Evolutionary conservation across 495 filamentous ascomycete species (phyloP).

Genomic region (Penicillium chermesinum): DNA sequence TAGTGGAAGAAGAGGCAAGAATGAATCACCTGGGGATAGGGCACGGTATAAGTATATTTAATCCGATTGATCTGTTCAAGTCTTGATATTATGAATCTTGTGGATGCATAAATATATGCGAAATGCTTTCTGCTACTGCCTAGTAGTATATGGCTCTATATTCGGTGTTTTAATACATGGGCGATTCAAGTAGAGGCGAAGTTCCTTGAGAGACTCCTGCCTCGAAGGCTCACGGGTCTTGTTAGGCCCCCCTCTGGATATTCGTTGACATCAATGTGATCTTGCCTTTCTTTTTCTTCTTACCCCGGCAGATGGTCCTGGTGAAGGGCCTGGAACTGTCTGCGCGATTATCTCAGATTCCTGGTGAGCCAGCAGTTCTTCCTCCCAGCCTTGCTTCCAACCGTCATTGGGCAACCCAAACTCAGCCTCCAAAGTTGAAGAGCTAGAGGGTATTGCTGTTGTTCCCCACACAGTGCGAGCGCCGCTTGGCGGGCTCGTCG

Average conservation of each 20-base stretch:
- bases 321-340: conserved; percentile 18
- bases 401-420: conserved; percentile 56
- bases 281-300: conserved; percentile 86
- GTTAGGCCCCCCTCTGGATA: conserved; percentile 60
- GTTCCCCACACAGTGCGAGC: conserved; percentile 87
- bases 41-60: too few species aligned
- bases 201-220: background rate
- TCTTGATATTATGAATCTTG: too few species aligned
- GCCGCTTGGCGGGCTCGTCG: conserved; percentile 64
- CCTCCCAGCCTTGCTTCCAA: conserved; percentile 76
- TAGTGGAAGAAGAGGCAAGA: too few species aligned
- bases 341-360: conserved; percentile 38
- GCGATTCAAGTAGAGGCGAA: background rate
- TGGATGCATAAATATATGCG: too few species aligned
- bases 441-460: conserved; percentile 50
- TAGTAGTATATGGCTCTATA: background rate
- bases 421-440: conserved; percentile 38
- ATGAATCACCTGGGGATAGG: too few species aligned
- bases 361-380: conserved; percentile 53
- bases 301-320: conserved; percentile 24
- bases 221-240: background rate
- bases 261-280: conserved; percentile 93
- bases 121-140: background rate
- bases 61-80: too few species aligned
- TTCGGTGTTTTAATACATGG: background rate